Percentiles rank a stretch among this genome's conserved stretches.
phyloP scores from a whole-genome alignment of 495 filamentous ascomycete species.

The Penicillium flavigenum region DNA sequence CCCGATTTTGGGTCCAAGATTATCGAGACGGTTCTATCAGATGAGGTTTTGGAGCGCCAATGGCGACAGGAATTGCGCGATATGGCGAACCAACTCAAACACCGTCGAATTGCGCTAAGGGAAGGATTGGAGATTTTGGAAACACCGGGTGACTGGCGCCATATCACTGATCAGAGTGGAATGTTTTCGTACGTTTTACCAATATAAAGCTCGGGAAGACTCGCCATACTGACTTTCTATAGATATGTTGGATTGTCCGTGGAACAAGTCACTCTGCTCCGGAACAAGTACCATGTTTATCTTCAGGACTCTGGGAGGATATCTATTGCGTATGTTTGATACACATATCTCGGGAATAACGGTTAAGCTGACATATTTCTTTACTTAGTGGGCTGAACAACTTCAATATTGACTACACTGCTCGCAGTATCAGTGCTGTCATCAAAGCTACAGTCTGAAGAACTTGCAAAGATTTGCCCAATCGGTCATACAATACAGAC shows the following conservation, averaged over 20 bases:
- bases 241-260: conserved; percentile 19
- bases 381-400: conserved; percentile 16
- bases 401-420: conserved; percentile 18
- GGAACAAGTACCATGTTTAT: conserved; percentile 18
- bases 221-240: conserved; percentile 4
- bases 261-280: conserved; percentile 17
- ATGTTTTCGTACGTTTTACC: conserved; percentile 21
- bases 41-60: conserved; percentile 12
- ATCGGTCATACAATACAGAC: no score
- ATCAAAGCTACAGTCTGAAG: conserved; percentile 12
- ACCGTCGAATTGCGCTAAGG: conserved; percentile 11
- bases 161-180: conserved; percentile 22
- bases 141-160: conserved; percentile 19
- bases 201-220: not conserved
- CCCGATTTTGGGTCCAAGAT: conserved; percentile 22
- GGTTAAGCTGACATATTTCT: not conserved
- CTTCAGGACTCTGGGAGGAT: conserved; percentile 21
- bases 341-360: not conserved
- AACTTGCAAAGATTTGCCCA: not conserved
- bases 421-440: conserved; percentile 18
- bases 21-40: conserved; percentile 15
- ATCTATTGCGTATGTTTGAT: conserved; percentile 20
- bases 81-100: conserved; percentile 16
- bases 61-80: conserved; percentile 17
- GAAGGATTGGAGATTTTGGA: conserved; percentile 13